phyloP scores from a whole-genome alignment of 345 rosid species.

The Noccaea caerulescens region DNA sequence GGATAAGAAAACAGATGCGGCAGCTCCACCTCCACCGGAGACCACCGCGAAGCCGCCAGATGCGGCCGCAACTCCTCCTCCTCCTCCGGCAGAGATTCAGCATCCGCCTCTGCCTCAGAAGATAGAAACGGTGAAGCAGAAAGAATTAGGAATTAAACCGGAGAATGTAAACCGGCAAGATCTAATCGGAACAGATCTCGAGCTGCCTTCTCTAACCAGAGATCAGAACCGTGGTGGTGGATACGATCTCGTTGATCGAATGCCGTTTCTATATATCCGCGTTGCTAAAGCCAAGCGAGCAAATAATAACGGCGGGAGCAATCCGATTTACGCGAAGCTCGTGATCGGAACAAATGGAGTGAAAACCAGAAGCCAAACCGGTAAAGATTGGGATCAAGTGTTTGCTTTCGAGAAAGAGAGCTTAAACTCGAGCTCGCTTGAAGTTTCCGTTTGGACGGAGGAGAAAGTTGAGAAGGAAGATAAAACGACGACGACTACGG shows the following conservation, averaged over 20 bases:
- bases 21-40: slow-evolving; percentile 46
- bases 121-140: slow-evolving; percentile 46
- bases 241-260: slow-evolving; percentile 77
- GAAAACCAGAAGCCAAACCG: slow-evolving; percentile 66
- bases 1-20: slow-evolving; percentile 41
- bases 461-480: slow-evolving; percentile 66
- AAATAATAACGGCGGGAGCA: slow-evolving; percentile 44
- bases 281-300: slow-evolving; percentile 71
- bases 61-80: slow-evolving; percentile 13
- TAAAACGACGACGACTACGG: slow-evolving; percentile 38
- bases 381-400: slow-evolving; percentile 88
- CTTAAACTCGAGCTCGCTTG: slow-evolving; percentile 66
- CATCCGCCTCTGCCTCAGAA: slow-evolving; percentile 56
- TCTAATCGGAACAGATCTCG: slow-evolving; percentile 50
- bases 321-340: slow-evolving; percentile 64
- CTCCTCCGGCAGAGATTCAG: slow-evolving; percentile 48
- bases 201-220: slow-evolving; percentile 58
- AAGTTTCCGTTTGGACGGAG: slow-evolving; percentile 81
- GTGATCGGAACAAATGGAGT: slow-evolving; percentile 80
- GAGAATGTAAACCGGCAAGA: slow-evolving; percentile 46
- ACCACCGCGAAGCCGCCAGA: slow-evolving; percentile 41
- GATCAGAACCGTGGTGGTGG: slow-evolving; percentile 62
- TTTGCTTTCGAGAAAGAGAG: slow-evolving; percentile 89
- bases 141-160: slow-evolving; percentile 38
- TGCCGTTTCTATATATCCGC: slow-evolving; percentile 83